A percentile compares a stretch with the other conserved stretches of the same genome.
Evolutionary conservation across 805 yeast species (phyloP).

Genomic region (Yarrowia sp.): DNA sequence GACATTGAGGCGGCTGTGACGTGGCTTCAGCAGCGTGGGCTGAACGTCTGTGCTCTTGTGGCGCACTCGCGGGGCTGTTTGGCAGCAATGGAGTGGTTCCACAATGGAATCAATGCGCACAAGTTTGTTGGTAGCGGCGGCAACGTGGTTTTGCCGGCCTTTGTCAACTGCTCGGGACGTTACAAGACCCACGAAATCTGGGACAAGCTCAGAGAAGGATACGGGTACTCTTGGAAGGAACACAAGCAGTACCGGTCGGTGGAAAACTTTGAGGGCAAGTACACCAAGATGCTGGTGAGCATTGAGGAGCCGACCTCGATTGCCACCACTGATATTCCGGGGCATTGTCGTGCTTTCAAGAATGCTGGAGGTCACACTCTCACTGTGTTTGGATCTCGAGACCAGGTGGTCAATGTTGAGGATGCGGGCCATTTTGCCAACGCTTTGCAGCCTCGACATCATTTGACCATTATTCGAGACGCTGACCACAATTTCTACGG

Average conservation of each 20-base stretch:
- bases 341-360: slow-evolving; percentile 17
- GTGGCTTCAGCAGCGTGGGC: slow-evolving; percentile 26
- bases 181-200: slow-evolving; percentile 39
- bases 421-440: slow-evolving; percentile 63
- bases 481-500: slow-evolving; percentile 87
- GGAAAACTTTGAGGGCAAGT: slow-evolving; percentile 29
- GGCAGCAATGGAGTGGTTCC: slow-evolving; percentile 71
- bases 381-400: slow-evolving; percentile 69
- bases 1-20: slow-evolving; percentile 50
- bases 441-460: slow-evolving; percentile 52
- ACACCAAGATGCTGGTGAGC: slow-evolving; percentile 16
- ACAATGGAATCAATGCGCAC: slow-evolving; percentile 31
- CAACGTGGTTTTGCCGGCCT: slow-evolving; percentile 48
- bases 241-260: slow-evolving; percentile 32
- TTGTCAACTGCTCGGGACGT: slow-evolving; percentile 74
- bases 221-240: slow-evolving; percentile 40
- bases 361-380: slow-evolving; percentile 41
- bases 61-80: slow-evolving; percentile 81
- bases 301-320: slow-evolving; percentile 13
- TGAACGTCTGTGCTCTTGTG: slow-evolving; percentile 49
- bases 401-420: slow-evolving; percentile 58
- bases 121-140: slow-evolving; percentile 30
- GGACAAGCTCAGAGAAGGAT: slow-evolving; percentile 43
- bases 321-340: slow-evolving; percentile 22
- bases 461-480: slow-evolving; percentile 52